Evolutionary conservation across 345 rosid genomes (phyloP), one percentile per base, ranked within the genome.

Genomic region (Leavenworthia alabamica): DNA sequence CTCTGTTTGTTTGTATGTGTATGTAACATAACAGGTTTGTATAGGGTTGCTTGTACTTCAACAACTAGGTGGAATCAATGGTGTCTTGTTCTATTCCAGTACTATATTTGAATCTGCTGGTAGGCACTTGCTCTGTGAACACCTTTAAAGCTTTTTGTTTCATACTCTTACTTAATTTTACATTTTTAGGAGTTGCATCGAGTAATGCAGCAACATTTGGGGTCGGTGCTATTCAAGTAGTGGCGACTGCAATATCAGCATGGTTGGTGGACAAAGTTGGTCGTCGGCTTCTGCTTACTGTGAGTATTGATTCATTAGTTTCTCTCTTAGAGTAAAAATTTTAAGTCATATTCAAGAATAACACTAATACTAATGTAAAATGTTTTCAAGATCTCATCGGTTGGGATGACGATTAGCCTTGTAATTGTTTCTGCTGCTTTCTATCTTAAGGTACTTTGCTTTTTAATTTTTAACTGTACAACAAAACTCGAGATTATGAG

Each of bases 261-360:
- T 93, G 96, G 97, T 80, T 93, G 71, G 75, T 68, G 50, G 99
- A 93, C 79, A 85, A 66, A 72, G 47, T 95, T 43, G 99, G 99
- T 26, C 96, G 99, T 27, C 79, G 97, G 49, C 49, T 89, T 74
- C 79, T 93, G 8, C 99, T 93, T 49, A 80, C 80, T 7, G 99
- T 93, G 77, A 86, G 96, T 82, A 57, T 31, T 43, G 15, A 8
- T 43, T 26, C 28, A 5, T 22, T 53, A 66, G 28, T 41, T 51
- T 31, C 9, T 17, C 33, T 41, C 47, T 1, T 54, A 28, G 20
- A 28, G 44, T 36, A 58, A 10, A 14, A 13, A 2, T 44, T 44
- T 23, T 23, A n/a, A 12, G 33, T 14, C 40, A 28, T 11, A 35
- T 6, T 8, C 43, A 27, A 16, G 32, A 8, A n/a, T 9, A 56